Evolutionary conservation across 768 basidiomycete genomes (phyloP), one percentile per base, ranked within the genome.

Genomic region (Suillus plorans): DNA sequence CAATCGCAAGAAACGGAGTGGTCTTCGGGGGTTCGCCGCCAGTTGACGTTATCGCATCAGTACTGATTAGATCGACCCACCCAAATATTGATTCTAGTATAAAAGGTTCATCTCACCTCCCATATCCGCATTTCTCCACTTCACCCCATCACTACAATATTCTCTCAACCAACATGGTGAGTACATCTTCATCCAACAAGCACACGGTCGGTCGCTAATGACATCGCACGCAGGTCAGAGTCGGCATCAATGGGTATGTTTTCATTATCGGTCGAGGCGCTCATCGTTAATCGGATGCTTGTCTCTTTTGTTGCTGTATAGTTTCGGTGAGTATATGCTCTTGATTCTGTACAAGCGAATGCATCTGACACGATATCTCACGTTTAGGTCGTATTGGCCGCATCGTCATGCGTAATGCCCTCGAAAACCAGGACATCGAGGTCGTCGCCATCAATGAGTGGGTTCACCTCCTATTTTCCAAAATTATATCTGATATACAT

Each of bases 401-500:
- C 81, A 97, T 99, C 78, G 97, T 99, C 69, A 84, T 91, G 79
- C 91, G 97, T 71, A 98, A 98, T 84, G 95, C 96, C 60, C 84
- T 97, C 71, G 81, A 87, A 70, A 80, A 86, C 74, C 77, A 82
- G 62, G 87, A 89, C 61, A 84, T 95, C 75, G 81, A 94, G n/a
- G 87, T 99, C 75, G 89, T 95, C 68, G 95, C 95, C 64, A 80
- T 99, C 73, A 98, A 99, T 84, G 95, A 97, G 93, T 96, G 71
- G 73, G 94, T 78, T 20, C 50, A 58, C 36, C 13, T 44, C 58
- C 31, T 60, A 49, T 39, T 67, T 37, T 62, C 28, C 61, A 20
- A 22, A 25, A 39, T 58, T 50, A 55, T 25, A 62, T 39, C 50
- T 63, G 58, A 69, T 36, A 45, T 31, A 28, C 25, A 16, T 41